A percentile compares a stretch with the other conserved stretches of the same genome.
Conservation (phyloP, 108 stramenopile genomes). For the Aurantiochytrium sp. region DNA sequence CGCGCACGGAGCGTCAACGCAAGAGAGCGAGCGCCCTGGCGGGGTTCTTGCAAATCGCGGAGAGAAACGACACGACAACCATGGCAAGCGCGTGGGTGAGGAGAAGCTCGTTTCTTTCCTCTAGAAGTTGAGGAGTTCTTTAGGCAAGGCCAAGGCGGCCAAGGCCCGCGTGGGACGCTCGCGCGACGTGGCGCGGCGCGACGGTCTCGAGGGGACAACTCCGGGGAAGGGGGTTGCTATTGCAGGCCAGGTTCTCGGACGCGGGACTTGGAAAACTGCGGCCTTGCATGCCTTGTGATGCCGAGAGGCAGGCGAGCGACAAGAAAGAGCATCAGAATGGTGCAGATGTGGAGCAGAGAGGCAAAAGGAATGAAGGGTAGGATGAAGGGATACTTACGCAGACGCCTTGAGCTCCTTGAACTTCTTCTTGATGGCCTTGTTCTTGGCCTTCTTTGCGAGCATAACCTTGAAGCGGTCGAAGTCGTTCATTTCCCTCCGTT, state of each 20-base stretch:
- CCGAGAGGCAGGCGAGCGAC: background rate
- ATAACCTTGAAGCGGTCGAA: constrained; percentile 98
- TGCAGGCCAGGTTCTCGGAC: too few relatives aligned
- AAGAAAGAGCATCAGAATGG: background rate
- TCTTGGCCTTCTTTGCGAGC: constrained; percentile 89
- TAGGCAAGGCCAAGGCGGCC: too few relatives aligned
- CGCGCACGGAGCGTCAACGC: background rate
- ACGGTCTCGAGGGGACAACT: too few relatives aligned
- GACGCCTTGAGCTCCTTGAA: constrained; percentile 66
- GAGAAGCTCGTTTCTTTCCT: too few relatives aligned
- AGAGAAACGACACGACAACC: background rate
- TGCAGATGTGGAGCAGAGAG: too few relatives aligned
- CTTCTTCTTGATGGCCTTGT: constrained; percentile 78
- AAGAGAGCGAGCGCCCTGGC: background rate
- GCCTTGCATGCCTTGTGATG: too few relatives aligned
- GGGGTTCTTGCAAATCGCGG: background rate
- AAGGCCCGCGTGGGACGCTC: too few relatives aligned
- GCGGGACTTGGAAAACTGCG: too few relatives aligned
- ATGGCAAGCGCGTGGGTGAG: too few relatives aligned
- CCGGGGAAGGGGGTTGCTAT: too few relatives aligned
- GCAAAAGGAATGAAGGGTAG: background rate
- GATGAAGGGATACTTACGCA: background rate
- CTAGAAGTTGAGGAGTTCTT: too few relatives aligned
- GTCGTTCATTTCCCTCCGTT: constrained; percentile 74
- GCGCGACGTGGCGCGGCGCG: too few relatives aligned